These are phyloP conservation scores for Pythium diclinum DNA, from an alignment of 352 stramenopile genomes.

Conservation along the genomic window DNA sequence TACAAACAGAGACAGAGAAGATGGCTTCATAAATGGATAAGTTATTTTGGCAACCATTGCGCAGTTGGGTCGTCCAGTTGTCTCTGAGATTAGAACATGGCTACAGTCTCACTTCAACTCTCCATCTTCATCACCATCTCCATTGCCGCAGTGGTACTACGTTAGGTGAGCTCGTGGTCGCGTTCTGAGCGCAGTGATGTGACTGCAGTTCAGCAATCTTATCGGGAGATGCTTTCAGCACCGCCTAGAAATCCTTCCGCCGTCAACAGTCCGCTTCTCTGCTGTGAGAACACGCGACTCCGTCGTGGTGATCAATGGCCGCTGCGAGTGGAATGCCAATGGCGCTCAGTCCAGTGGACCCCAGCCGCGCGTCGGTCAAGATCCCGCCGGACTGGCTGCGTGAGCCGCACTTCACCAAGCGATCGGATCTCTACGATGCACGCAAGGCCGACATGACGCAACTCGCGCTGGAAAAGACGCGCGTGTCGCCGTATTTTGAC, in stretches of 20 bases:
- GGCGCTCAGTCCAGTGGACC: background rate
- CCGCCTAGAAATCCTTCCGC: too few relatives aligned
- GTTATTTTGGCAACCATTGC: slow-evolving; percentile 14
- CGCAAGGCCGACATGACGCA: slow-evolving; percentile 39
- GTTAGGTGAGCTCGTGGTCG: background rate
- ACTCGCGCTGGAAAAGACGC: slow-evolving; percentile 32
- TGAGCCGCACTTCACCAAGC: slow-evolving; percentile 42
- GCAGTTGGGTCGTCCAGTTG: background rate
- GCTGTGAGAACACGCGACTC: background rate
- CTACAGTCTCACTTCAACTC: background rate
- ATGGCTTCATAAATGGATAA: slow-evolving; percentile 12
- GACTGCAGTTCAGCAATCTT: background rate
- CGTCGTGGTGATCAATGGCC: background rate
- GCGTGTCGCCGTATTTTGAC: slow-evolving; percentile 29
- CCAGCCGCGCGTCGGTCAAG: slow-evolving; percentile 24
- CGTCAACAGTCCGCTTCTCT: background rate
- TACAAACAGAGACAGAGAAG: background rate
- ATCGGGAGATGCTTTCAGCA: background rate
- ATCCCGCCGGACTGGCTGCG: slow-evolving; percentile 58
- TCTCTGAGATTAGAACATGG: background rate
- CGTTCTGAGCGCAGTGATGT: background rate
- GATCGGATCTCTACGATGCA: slow-evolving; percentile 46
- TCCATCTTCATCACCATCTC: background rate
- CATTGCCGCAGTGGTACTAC: background rate
- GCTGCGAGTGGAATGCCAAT: background rate